These are phyloP conservation scores for Ogataea sp. DNA, from an alignment of 805 yeast species.

Conservation along the genomic window DNA sequence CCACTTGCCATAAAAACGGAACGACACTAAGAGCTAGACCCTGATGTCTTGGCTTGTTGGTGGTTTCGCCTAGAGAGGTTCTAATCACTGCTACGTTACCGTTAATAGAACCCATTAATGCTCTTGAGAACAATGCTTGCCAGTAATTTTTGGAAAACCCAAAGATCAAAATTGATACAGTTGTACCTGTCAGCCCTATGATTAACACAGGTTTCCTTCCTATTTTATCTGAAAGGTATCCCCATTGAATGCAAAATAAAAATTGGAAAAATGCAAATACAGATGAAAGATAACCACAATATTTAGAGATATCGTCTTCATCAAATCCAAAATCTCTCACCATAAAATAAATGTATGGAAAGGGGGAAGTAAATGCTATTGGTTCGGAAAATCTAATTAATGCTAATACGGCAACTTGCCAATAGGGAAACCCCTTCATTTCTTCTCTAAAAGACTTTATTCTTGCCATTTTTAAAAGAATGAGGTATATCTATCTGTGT, in stretches of 20 bases:
- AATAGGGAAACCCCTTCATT: slow-evolving; percentile 47
- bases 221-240: slow-evolving; percentile 40
- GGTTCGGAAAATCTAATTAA: slow-evolving; percentile 53
- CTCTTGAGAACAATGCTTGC: slow-evolving; percentile 45
- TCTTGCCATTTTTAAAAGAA: neutral
- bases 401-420: slow-evolving; percentile 34
- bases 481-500: too few species aligned
- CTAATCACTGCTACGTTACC: slow-evolving; percentile 62
- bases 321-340: slow-evolving; percentile 48
- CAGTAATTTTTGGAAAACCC: slow-evolving; percentile 47
- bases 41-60: slow-evolving; percentile 48
- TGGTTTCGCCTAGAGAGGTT: slow-evolving; percentile 55
- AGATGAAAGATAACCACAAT: slow-evolving; percentile 55
- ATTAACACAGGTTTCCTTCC: slow-evolving; percentile 51
- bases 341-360: slow-evolving; percentile 60
- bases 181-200: slow-evolving; percentile 45
- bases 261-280: slow-evolving; percentile 57
- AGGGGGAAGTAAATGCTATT: slow-evolving; percentile 52
- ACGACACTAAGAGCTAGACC: slow-evolving; percentile 54
- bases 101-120: slow-evolving; percentile 47
- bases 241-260: slow-evolving; percentile 54
- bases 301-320: slow-evolving; percentile 45
- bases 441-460: slow-evolving; percentile 33
- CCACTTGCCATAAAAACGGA: slow-evolving; percentile 56
- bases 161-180: slow-evolving; percentile 36